Base-by-base conservation (phyloP, 179 eudicot genomes). In the Spergularia azorica region DNA sequence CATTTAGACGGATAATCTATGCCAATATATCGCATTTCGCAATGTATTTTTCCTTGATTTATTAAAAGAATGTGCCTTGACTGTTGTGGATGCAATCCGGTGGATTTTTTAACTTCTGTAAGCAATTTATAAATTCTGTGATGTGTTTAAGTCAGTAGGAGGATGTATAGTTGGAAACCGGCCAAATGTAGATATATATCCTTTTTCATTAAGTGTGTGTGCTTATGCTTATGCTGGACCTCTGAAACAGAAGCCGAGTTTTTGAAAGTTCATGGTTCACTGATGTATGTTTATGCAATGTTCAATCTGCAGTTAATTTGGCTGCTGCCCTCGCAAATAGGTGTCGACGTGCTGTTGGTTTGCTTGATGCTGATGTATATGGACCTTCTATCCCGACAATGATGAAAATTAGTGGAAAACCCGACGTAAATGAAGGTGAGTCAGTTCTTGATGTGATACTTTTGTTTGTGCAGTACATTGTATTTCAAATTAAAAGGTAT, bases 301-400 rank as follows among this genome's bases (percentile, higher is more conserved):
- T 26, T 26, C 43, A 61, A 59, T 71, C 55, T 87, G 89, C 87
- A 95, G 97, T 95, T 75, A 95, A 95, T 85, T 84, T 95, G 87
- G 99, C 99, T 56, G 90, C 90, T 78, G 88, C 97, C 71, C 92
- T 93, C 82, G 93, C 98, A 18, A 90, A 77, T 56, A 95, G 84
- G 80, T 90, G 88, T 57, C 88, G 80, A 84, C 95, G 91, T 72
- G 85, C 84, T 78, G 90, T 95, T 63, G 97, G 99, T 57, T 80
- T 93, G 79, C 90, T 93, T 57, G 97, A 93, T 87, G 99, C 99
- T 52, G 99, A 95, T 86, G 94, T 93, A 11, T 93, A 91, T 72
- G 99, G 99, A 48, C 97, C 97, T 51, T 95, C 99, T 13, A 84
- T 93, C 76, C 99, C 99, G 18, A 87, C 96, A 60, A 95, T 91